phyloP scores from a whole-genome alignment of 2,329 filamentous ascomycete species.

The Fusarium bulbicola region DNA sequence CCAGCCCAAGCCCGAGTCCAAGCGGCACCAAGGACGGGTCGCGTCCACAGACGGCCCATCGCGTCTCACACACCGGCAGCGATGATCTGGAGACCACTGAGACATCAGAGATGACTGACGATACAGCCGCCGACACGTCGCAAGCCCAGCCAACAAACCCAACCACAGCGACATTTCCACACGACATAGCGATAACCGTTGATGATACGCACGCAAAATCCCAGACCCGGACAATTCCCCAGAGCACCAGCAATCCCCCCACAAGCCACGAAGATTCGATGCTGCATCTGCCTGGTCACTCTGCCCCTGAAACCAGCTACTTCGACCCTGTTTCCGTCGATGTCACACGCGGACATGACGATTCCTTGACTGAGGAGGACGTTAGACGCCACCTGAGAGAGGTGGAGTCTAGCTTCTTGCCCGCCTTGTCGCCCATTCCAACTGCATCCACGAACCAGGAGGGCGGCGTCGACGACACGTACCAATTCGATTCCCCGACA shows the following conservation, averaged over 20 bases:
- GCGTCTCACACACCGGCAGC: conserved; percentile 32
- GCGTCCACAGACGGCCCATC: conserved; percentile 40
- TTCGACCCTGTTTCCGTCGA: conserved; percentile 53
- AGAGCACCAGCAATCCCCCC: conserved; percentile 3
- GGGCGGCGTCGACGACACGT: conserved; percentile 63
- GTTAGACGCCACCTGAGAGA: conserved; percentile 68
- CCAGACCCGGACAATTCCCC: not conserved
- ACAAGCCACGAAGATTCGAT: conserved; percentile 24
- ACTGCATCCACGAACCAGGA: conserved; percentile 51
- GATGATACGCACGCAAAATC: conserved; percentile 23
- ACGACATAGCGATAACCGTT: conserved; percentile 31
- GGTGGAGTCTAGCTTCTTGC: conserved; percentile 72
- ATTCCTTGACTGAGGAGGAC: conserved; percentile 62
- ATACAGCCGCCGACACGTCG: conserved; percentile 24
- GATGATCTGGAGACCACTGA: conserved; percentile 18
- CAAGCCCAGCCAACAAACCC: conserved; percentile 14
- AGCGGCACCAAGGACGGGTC: conserved; percentile 18
- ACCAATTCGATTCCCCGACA: conserved; percentile 61
- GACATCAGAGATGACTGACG: conserved; percentile 28
- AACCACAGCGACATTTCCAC: conserved; percentile 14
- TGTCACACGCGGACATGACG: conserved; percentile 47
- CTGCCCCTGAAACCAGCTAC: conserved; percentile 52
- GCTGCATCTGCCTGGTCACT: conserved; percentile 28
- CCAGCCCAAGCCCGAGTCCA: conserved; percentile 22
- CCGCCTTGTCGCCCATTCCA: conserved; percentile 65